Evolutionary conservation across 345 rosid species (phyloP).

Genomic region (Carallia pectinifolia): DNA sequence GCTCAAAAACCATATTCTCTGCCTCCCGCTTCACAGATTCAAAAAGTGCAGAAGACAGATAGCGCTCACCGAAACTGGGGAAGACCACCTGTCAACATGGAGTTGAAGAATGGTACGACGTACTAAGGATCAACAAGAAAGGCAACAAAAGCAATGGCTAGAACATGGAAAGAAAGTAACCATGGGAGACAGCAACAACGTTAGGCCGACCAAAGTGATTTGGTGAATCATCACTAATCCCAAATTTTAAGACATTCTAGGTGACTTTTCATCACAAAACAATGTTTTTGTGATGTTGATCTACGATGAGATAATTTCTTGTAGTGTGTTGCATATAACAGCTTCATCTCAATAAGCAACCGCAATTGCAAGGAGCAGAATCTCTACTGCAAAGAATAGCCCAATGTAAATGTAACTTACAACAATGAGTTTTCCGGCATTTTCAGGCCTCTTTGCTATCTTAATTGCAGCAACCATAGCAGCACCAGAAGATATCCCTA

Average conservation of each 20-base stretch:
- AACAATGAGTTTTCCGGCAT: constrained; percentile 50
- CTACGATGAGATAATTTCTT: too few relatives aligned
- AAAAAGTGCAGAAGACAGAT: constrained; percentile 56
- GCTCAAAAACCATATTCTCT: constrained; percentile 49
- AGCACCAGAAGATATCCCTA: constrained; percentile 62
- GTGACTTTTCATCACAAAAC: too few relatives aligned
- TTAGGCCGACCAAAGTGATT: too few relatives aligned
- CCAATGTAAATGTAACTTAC: constrained; percentile 28
- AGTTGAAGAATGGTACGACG: not conserved
- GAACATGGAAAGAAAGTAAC: too few relatives aligned
- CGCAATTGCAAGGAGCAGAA: not conserved
- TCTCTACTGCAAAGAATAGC: too few relatives aligned
- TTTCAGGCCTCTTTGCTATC: constrained; percentile 52
- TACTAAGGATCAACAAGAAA: not conserved
- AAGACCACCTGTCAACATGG: constrained; percentile 49
- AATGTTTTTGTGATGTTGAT: too few relatives aligned
- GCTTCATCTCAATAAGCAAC: not conserved
- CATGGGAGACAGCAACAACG: too few relatives aligned
- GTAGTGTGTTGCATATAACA: too few relatives aligned
- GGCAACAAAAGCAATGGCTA: too few relatives aligned
- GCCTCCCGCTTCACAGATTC: constrained; percentile 56
- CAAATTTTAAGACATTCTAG: too few relatives aligned
- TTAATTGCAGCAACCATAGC: constrained; percentile 53
- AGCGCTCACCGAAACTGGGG: constrained; percentile 74
- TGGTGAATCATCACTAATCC: too few relatives aligned